A percentile compares a stretch with the other conserved stretches of the same genome.
Conservation (phyloP, 108 stramenopile species). For the Cyclotella atomus region DNA sequence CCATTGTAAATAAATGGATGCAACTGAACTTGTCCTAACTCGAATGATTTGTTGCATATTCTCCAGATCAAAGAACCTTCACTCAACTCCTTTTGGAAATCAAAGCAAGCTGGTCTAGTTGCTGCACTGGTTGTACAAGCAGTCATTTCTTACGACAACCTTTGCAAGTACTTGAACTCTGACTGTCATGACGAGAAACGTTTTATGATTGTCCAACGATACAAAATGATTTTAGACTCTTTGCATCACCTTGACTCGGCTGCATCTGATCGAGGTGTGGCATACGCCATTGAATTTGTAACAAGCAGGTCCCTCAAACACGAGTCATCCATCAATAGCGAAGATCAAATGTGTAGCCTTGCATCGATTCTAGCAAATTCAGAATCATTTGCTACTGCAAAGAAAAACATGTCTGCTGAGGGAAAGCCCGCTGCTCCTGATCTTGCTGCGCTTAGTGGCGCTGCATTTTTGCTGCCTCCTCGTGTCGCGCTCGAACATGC, state of each 20-base stretch:
- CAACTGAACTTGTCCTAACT: neutral
- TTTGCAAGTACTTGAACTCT: constrained; percentile 1
- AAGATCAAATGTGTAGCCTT: constrained; percentile 25
- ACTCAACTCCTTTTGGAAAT: constrained; percentile 33
- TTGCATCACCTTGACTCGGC: constrained; percentile 20
- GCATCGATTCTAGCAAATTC: constrained; percentile 35
- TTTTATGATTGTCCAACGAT: constrained; percentile 26
- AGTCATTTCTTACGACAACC: constrained; percentile 32
- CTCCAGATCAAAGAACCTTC: constrained; percentile 41
- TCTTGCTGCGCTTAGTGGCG: constrained; percentile 9
- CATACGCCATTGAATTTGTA: constrained; percentile 34
- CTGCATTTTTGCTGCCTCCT: constrained; percentile 55
- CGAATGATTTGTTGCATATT: neutral
- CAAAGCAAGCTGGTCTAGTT: constrained; percentile 24
- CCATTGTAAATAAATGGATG: no score
- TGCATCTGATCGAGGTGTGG: constrained; percentile 43
- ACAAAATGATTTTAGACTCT: constrained; percentile 36
- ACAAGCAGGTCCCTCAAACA: neutral
- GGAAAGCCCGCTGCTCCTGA: neutral
- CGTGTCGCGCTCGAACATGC: constrained; percentile 80
- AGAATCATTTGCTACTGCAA: constrained; percentile 4
- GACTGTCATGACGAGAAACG: neutral
- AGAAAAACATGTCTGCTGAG: neutral
- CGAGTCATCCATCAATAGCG: neutral
- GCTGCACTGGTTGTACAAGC: constrained; percentile 40